Conservation (phyloP, 2,329 filamentous ascomycete genomes). For the Setomelanomma holmii region DNA sequence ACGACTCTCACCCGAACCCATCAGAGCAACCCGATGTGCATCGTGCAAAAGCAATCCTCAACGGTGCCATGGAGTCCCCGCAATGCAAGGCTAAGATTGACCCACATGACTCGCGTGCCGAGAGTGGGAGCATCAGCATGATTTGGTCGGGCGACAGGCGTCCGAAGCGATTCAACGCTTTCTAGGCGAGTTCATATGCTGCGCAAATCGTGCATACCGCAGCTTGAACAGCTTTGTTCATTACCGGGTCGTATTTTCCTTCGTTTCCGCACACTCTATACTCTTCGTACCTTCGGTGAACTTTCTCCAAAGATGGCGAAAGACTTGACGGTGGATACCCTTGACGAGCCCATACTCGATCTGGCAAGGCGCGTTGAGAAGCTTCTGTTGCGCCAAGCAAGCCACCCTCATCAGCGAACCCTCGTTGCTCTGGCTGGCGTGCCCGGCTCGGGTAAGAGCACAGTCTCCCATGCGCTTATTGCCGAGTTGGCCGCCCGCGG, state of each 20-base stretch:
- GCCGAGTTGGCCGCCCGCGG: slow-evolving; percentile 25
- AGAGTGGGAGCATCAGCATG: slow-evolving; percentile 11
- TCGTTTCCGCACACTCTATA: not conserved
- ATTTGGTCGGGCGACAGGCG: slow-evolving; percentile 25
- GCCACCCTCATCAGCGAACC: slow-evolving; percentile 26
- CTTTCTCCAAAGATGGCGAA: slow-evolving; percentile 10
- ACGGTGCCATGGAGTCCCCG: slow-evolving; percentile 15
- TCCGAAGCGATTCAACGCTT: slow-evolving; percentile 16
- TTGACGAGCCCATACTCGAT: slow-evolving; percentile 22
- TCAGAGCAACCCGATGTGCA: too few relatives aligned
- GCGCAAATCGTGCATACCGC: not conserved
- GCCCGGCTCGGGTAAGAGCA: slow-evolving; percentile 37
- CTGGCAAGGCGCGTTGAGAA: slow-evolving; percentile 24
- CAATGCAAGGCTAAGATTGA: slow-evolving; percentile 9
- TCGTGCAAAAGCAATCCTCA: too few relatives aligned
- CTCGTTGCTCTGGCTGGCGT: slow-evolving; percentile 37
- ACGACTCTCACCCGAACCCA: slow-evolving; percentile 24
- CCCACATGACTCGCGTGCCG: slow-evolving; percentile 8
- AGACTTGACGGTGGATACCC: slow-evolving; percentile 10
- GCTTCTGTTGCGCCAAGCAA: slow-evolving; percentile 27
- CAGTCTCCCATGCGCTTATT: slow-evolving; percentile 29
- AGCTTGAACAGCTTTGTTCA: not conserved
- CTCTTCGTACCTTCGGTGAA: not conserved
- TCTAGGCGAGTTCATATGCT: not conserved
- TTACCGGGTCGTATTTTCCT: not conserved